Evolutionary conservation across 2,329 filamentous ascomycete species (phyloP).

Genomic region (Aspergillus spinulosporus): DNA sequence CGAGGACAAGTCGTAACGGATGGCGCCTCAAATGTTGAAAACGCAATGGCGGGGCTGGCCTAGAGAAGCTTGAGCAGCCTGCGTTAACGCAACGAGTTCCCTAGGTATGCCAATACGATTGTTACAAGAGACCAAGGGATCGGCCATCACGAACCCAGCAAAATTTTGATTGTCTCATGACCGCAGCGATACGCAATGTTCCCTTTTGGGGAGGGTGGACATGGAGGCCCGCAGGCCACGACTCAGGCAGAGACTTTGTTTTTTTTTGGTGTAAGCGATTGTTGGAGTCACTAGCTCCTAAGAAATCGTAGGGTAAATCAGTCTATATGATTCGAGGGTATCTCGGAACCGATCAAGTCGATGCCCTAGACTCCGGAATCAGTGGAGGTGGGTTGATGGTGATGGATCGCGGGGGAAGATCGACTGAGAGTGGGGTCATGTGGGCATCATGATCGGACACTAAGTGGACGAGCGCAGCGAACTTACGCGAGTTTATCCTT

Average conservation of each 20-base stretch:
- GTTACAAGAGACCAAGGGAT: background rate
- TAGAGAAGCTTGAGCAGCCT: background rate
- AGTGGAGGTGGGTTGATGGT: background rate
- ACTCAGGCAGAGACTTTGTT: background rate
- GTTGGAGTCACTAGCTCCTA: background rate
- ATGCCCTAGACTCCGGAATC: background rate
- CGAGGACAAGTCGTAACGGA: too few species aligned
- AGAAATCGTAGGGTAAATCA: background rate
- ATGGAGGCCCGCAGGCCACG: background rate
- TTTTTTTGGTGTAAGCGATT: background rate
- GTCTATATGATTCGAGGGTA: constrained; percentile 2
- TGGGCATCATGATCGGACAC: constrained; percentile 17
- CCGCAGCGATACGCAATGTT: background rate
- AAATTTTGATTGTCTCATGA: constrained; percentile 3
- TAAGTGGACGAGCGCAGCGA: constrained; percentile 17
- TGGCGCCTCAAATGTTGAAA: background rate
- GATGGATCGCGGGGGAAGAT: background rate
- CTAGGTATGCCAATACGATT: background rate
- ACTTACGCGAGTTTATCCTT: constrained; percentile 17
- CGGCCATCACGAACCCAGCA: background rate
- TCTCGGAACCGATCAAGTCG: constrained; percentile 1
- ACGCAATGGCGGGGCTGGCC: background rate
- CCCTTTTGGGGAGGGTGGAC: background rate
- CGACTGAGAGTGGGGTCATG: constrained; percentile 16
- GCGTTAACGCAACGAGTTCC: background rate